Evolutionary conservation across 2,329 filamentous ascomycete species (phyloP).

Genomic region (Fusarium bulbicola): DNA sequence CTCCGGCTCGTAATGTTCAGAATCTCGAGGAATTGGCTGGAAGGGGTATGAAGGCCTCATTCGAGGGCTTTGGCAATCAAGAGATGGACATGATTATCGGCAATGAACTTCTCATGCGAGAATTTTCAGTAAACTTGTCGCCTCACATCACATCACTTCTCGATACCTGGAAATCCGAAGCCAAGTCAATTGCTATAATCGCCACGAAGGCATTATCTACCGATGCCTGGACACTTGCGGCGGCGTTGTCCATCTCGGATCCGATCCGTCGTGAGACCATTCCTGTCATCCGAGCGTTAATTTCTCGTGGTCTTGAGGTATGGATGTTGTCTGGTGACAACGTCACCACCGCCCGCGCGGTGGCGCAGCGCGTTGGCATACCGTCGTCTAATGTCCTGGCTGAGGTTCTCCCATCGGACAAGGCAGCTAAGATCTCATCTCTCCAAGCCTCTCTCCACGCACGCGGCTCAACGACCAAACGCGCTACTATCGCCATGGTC

Average conservation of each 20-base stretch:
- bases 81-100: conserved; percentile 69
- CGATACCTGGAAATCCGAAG: conserved; percentile 67
- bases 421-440: conserved; percentile 75
- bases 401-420: conserved; percentile 85
- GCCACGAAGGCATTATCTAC: conserved; percentile 51
- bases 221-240: conserved; percentile 62
- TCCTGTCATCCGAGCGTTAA: conserved; percentile 71
- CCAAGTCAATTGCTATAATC: conserved; percentile 71
- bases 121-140: conserved; percentile 55
- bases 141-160: conserved; percentile 49
- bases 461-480: conserved; percentile 45
- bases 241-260: conserved; percentile 81
- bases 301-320: conserved; percentile 73
- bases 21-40: conserved; percentile 74
- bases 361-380: conserved; percentile 81
- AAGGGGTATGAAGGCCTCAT: conserved; percentile 70
- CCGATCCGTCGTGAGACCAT: conserved; percentile 79
- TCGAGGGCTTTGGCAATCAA: conserved; percentile 32
- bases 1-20: conserved; percentile 47
- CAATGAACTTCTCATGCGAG: conserved; percentile 75
- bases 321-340: conserved; percentile 98
- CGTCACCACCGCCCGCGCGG: conserved; percentile 80
- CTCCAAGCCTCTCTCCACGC: conserved; percentile 64
- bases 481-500: conserved; percentile 78
- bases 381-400: conserved; percentile 79